These are phyloP conservation scores for Puya raimondii DNA, from an alignment of 176 grass and related monocot species.

Conservation along the genomic window DNA sequence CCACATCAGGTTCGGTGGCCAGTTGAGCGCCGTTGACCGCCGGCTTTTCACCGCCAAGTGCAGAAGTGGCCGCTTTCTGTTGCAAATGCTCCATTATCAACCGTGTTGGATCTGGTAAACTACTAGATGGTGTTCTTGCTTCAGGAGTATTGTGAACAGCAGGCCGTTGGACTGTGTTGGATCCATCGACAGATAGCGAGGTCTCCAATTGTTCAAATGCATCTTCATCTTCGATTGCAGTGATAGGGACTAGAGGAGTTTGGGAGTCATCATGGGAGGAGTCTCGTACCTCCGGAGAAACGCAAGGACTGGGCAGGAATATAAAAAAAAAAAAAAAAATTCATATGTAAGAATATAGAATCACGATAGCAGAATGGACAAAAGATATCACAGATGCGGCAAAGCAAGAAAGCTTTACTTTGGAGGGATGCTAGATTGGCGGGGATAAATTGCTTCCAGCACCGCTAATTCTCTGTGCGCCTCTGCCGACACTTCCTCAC, in stretches of 20 bases:
- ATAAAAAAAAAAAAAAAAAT: slow-evolving; percentile 12
- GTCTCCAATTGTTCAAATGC: slow-evolving; percentile 49
- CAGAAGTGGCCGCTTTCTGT: slow-evolving; percentile 9
- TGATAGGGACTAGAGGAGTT: slow-evolving; percentile 58
- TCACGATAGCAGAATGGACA: slow-evolving; percentile 4
- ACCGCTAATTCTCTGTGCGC: slow-evolving; percentile 69
- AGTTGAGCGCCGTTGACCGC: background rate
- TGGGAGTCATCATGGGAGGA: slow-evolving; percentile 48
- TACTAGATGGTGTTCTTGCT: slow-evolving; percentile 1
- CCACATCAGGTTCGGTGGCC: slow-evolving; percentile 39
- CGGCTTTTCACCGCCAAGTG: slow-evolving; percentile 9
- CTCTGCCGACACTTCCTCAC: slow-evolving; percentile 49
- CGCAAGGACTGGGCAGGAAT: slow-evolving; percentile 46
- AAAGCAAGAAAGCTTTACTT: slow-evolving; percentile 54
- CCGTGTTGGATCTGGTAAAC: slow-evolving; percentile 14
- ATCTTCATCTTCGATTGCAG: slow-evolving; percentile 83
- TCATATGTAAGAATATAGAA: slow-evolving; percentile 14
- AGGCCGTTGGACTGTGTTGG: slow-evolving; percentile 25
- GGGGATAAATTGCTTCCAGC: slow-evolving; percentile 98
- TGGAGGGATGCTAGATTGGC: slow-evolving; percentile 62
- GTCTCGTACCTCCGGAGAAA: slow-evolving; percentile 52
- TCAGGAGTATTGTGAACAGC: slow-evolving; percentile 17
- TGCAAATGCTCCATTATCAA: slow-evolving; percentile 7
- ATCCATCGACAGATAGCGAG: slow-evolving; percentile 3
- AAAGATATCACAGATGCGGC: slow-evolving; percentile 12